phyloP scores from a whole-genome alignment of 768 basidiomycete genomes.

The Boletus rex-veris region DNA sequence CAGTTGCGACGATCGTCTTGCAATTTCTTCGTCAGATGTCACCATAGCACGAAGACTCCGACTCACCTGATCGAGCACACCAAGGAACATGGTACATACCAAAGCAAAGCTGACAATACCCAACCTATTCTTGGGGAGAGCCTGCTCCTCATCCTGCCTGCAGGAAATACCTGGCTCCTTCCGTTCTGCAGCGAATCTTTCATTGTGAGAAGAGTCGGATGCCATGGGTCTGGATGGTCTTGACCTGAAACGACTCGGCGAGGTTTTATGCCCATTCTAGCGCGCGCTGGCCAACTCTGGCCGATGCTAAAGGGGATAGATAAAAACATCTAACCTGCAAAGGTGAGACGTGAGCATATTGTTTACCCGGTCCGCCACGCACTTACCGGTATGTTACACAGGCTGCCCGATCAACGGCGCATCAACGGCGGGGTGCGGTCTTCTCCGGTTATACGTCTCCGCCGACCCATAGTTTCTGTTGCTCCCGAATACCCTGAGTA shows the following conservation, averaged over 20 bases:
- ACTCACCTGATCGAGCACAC: slow-evolving; percentile 54
- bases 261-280: no score
- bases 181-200: not conserved
- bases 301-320: no score
- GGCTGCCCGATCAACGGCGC: no score
- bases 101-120: slow-evolving; percentile 23
- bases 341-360: no score
- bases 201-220: not conserved
- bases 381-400: no score
- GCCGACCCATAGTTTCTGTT: not conserved
- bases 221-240: not conserved
- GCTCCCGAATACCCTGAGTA: not conserved
- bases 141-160: slow-evolving; percentile 48
- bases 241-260: no score
- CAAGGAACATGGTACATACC: slow-evolving; percentile 29
- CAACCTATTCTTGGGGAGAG: slow-evolving; percentile 37
- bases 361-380: no score
- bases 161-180: slow-evolving; percentile 44
- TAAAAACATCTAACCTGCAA: no score
- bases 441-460: not conserved
- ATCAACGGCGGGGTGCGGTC: not conserved
- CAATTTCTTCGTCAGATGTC: not conserved
- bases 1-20: slow-evolving; percentile 64
- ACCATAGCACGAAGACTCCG: not conserved
- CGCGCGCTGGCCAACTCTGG: no score